These are phyloP conservation scores for Circinella umbellata DNA, from an alignment of 371 early-diverging fungal genomes.

Conservation along the genomic window DNA sequence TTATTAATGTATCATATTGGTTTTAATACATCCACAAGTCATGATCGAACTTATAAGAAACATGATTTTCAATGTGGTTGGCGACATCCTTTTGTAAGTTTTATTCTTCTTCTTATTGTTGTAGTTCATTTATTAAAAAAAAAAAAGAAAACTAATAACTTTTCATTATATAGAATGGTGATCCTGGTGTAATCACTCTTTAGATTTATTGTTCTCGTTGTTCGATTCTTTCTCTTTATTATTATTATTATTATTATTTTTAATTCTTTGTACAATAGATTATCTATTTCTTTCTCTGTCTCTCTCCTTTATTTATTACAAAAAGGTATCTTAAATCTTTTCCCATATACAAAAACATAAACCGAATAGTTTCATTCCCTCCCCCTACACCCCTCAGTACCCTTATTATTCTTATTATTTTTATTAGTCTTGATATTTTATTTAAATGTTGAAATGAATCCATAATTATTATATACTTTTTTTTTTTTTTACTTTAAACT, in stretches of 20 bases:
- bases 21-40: slow-evolving; percentile 65
- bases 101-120: not conserved
- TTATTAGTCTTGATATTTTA: no score
- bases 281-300: not conserved
- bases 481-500: no score
- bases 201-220: slow-evolving; percentile 9
- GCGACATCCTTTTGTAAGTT: slow-evolving; percentile 71
- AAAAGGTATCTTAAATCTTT: not conserved
- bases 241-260: not conserved
- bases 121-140: not conserved
- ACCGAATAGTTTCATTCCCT: no score
- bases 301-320: not conserved
- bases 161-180: slow-evolving; percentile 27
- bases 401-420: no score
- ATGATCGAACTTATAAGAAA: slow-evolving; percentile 57
- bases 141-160: not conserved
- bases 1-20: slow-evolving; percentile 67
- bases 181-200: slow-evolving; percentile 31
- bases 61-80: slow-evolving; percentile 70
- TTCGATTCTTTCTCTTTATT: not conserved
- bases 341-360: no score
- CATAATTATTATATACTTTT: no score
- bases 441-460: no score
- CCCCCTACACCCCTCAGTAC: no score
- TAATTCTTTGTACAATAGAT: slow-evolving; percentile 1